Conservation (phyloP, 108 stramenopile species). For the Nitzschia putrida region DNA sequence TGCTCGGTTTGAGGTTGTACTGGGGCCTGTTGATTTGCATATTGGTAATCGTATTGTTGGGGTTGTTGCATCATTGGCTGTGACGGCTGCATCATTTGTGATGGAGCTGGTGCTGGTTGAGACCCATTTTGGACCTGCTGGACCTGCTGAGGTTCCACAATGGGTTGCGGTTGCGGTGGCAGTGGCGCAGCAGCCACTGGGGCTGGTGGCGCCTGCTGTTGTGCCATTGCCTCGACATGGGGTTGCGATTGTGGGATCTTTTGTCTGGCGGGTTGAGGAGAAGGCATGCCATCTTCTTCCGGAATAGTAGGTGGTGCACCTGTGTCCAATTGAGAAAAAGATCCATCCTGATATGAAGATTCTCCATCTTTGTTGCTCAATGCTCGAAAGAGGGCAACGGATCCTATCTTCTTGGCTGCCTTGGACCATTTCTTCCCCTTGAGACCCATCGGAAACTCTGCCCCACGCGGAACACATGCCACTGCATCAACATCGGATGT, state of each 20-base stretch:
- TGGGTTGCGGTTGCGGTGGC: background rate
- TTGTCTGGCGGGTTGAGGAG: background rate
- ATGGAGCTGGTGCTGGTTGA: background rate
- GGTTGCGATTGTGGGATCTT: background rate
- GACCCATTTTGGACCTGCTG: background rate
- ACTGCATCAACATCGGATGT: constrained; percentile 50
- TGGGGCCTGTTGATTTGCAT: background rate
- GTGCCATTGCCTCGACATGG: background rate
- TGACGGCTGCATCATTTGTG: background rate
- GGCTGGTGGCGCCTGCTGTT: background rate
- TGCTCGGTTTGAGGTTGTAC: background rate
- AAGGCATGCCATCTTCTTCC: constrained; percentile 9
- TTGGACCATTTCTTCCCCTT: constrained; percentile 38
- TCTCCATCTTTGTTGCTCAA: constrained; percentile 18
- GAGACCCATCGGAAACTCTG: constrained; percentile 12
- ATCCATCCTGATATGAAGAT: background rate
- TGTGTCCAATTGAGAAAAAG: constrained; percentile 1
- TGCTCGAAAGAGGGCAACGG: constrained; percentile 29
- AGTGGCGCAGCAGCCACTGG: background rate
- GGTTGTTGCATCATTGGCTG: background rate
- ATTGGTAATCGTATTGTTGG: too few relatives aligned
- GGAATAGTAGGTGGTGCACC: constrained; percentile 15
- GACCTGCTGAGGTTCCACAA: background rate
- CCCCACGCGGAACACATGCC: constrained; percentile 43
- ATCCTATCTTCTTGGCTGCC: constrained; percentile 39